phyloP scores from a whole-genome alignment of 2,329 filamentous ascomycete genomes.

The Hypoxylon sp. region DNA sequence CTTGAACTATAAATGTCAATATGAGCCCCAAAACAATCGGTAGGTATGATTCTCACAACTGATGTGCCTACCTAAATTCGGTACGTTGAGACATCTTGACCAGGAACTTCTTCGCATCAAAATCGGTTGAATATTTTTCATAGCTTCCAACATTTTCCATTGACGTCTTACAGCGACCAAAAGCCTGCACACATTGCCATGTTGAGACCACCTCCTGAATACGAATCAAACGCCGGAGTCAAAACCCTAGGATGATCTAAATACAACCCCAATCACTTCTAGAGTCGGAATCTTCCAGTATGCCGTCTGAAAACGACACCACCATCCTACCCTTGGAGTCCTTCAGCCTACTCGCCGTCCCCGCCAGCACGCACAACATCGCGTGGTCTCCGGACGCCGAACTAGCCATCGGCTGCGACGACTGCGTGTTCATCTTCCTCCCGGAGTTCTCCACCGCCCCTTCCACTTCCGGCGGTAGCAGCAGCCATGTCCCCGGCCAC shows the following conservation, averaged over 20 bases:
- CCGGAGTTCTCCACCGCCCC: conserved; percentile 56
- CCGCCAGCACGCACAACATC: conserved; percentile 58
- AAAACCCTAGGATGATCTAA: conserved; percentile 7
- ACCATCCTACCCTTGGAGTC: conserved; percentile 62
- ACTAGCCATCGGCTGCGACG: conserved; percentile 67
- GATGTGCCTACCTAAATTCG: not conserved
- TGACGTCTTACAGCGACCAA: not conserved
- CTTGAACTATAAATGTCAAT: no score
- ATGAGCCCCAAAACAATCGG: no score
- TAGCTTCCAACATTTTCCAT: not conserved
- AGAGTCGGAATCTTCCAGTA: conserved; percentile 10
- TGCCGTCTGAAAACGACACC: conserved; percentile 29
- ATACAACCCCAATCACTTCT: not conserved
- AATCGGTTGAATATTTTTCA: not conserved
- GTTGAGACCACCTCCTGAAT: not conserved
- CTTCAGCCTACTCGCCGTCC: conserved; percentile 57
- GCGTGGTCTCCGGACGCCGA: conserved; percentile 70
- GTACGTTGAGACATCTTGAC: not conserved
- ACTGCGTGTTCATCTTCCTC: conserved; percentile 64
- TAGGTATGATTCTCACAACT: not conserved
- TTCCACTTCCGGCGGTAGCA: conserved; percentile 8
- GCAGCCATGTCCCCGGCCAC: no score
- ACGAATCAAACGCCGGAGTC: not conserved
- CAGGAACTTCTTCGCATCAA: not conserved
- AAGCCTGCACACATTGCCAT: conserved; percentile 2